Conservation (phyloP, 352 stramenopile species). For the Globisporangium viniferum region DNA sequence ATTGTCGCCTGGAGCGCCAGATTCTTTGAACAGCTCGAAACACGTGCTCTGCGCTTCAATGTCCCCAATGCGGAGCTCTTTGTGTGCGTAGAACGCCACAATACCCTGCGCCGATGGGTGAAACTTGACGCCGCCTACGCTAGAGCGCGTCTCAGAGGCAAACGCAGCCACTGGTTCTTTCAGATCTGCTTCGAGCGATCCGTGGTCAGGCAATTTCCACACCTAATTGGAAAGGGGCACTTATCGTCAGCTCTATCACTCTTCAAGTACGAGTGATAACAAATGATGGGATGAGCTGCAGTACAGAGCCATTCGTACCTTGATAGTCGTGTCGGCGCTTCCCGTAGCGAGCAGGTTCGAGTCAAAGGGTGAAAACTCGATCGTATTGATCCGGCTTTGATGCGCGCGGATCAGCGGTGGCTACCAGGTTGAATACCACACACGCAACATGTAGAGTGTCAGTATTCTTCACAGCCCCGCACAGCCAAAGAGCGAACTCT, state of each 20-base stretch:
- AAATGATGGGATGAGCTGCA: background rate
- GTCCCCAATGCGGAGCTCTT: conserved; percentile 44
- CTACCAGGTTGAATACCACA: conserved; percentile 16
- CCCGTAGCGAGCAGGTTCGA: conserved; percentile 48
- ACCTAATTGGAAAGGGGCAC: conserved; percentile 23
- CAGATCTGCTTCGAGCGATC: conserved; percentile 29
- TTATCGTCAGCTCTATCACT: background rate
- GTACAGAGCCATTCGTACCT: conserved; percentile 17
- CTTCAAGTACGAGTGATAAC: background rate
- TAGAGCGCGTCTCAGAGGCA: conserved; percentile 15
- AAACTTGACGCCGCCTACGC: conserved; percentile 35
- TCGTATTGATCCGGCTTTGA: conserved; percentile 49
- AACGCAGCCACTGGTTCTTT: conserved; percentile 16
- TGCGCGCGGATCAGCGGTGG: conserved; percentile 62
- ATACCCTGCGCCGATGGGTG: conserved; percentile 56
- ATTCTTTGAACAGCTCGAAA: conserved; percentile 15
- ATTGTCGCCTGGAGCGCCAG: conserved; percentile 9
- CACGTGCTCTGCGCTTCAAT: conserved; percentile 28
- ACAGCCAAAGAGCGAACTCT: background rate
- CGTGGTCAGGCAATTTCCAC: conserved; percentile 44
- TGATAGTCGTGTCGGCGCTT: conserved; percentile 50
- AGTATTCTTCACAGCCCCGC: background rate
- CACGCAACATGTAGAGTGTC: background rate
- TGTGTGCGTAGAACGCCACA: conserved; percentile 39
- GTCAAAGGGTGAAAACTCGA: conserved; percentile 63